These are phyloP conservation scores for Herpetomonas samuelpessoai DNA, from an alignment of 208 protist genomes.

Conservation along the genomic window DNA sequence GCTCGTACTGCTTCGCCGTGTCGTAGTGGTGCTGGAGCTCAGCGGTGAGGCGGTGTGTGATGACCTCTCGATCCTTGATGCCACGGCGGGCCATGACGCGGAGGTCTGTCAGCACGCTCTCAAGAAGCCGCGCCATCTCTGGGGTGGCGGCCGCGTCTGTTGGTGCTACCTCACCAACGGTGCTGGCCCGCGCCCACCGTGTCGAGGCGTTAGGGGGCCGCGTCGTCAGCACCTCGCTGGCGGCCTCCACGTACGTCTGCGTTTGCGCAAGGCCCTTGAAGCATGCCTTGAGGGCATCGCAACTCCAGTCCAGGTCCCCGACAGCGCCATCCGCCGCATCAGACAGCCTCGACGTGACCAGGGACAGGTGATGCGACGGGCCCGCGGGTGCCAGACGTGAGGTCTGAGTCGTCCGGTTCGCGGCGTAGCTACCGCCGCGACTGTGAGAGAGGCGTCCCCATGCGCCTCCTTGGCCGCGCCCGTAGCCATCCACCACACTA, in stretches of 20 bases:
- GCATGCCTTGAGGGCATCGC: conserved; percentile 66
- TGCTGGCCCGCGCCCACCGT: not conserved
- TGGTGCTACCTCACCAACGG: not conserved
- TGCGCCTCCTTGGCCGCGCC: too few relatives aligned
- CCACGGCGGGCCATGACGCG: conserved; percentile 20
- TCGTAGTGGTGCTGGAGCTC: conserved; percentile 58
- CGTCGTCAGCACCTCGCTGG: conserved; percentile 9
- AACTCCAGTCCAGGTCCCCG: conserved; percentile 46
- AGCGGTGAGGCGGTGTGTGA: conserved; percentile 45
- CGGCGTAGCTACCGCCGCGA: not conserved
- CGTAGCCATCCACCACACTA: not conserved
- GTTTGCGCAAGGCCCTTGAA: conserved; percentile 32
- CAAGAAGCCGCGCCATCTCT: conserved; percentile 34
- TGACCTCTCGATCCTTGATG: conserved; percentile 32
- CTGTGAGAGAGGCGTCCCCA: too few relatives aligned
- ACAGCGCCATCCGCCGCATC: conserved; percentile 7
- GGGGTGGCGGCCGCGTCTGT: conserved; percentile 12
- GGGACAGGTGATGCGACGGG: not conserved
- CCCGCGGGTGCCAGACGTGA: not conserved
- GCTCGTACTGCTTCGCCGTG: conserved; percentile 59
- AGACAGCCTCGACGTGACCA: not conserved
- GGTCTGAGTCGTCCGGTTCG: too few relatives aligned
- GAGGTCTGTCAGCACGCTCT: conserved; percentile 39
- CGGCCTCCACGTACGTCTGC: conserved; percentile 12
- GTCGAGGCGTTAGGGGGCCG: not conserved